A percentile compares a stretch with the other conserved stretches of the same genome.
phyloP scores from a whole-genome alignment of 768 basidiomycete genomes.

The Naganishia vishniacii region DNA sequence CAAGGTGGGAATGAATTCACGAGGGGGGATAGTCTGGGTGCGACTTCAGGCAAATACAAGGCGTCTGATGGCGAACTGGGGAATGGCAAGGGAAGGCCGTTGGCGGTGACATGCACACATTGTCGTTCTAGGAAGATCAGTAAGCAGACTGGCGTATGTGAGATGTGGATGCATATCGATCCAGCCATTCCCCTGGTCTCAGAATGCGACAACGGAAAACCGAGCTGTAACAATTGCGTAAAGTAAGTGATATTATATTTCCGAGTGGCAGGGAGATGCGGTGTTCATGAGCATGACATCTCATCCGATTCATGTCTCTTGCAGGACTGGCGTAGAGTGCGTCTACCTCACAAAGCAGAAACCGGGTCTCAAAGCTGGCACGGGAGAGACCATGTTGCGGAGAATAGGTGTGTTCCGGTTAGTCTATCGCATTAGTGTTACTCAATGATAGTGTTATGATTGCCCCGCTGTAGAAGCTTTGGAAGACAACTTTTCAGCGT shows the following conservation, averaged over 20 bases:
- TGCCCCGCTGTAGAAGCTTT: no score
- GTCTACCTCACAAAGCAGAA: constrained; percentile 42
- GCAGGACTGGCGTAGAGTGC: constrained; percentile 39
- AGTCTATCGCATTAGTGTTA: background rate
- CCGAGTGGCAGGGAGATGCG: background rate
- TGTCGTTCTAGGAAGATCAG: constrained; percentile 27
- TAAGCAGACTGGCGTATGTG: background rate
- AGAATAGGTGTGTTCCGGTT: constrained; percentile 29
- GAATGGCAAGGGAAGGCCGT: constrained; percentile 9
- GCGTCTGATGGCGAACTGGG: background rate
- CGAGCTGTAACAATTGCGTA: constrained; percentile 24
- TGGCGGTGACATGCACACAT: constrained; percentile 25
- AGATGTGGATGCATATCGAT: background rate
- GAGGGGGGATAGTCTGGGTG: background rate
- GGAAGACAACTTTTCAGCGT: constrained; percentile 13
- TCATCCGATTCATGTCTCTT: background rate
- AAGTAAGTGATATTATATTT: constrained; percentile 8
- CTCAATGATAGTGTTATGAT: no score
- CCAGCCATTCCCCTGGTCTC: background rate
- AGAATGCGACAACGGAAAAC: constrained; percentile 28
- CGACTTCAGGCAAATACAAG: background rate
- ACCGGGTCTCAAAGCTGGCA: constrained; percentile 43
- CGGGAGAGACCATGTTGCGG: constrained; percentile 40
- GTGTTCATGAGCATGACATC: background rate
- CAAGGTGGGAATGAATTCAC: background rate